phyloP scores from a whole-genome alignment of 495 filamentous ascomycete genomes.

The Articulospora tetracladia region DNA sequence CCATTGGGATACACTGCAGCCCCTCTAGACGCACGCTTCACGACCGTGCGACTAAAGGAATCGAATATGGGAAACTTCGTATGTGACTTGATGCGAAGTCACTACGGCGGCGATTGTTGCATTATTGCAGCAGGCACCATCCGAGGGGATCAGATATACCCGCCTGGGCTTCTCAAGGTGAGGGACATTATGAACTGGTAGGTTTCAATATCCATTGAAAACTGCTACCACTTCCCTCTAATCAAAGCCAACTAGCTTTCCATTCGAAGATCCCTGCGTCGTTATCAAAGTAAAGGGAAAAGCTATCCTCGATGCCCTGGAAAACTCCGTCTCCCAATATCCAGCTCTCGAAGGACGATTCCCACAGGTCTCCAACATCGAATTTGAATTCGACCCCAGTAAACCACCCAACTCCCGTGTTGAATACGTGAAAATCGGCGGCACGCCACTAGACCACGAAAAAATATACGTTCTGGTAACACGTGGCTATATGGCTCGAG shows the following conservation, averaged over 20 bases:
- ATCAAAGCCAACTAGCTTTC: not conserved
- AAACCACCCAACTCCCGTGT: not conserved
- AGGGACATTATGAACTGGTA: constrained; percentile 2
- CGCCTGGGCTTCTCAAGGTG: not conserved
- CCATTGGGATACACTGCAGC: not conserved
- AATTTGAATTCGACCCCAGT: not conserved
- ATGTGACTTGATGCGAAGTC: not conserved
- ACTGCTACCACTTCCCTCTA: not conserved
- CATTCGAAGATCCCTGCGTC: not conserved
- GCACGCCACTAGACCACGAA: not conserved
- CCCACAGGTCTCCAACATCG: not conserved
- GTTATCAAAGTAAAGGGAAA: constrained; percentile 1
- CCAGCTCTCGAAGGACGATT: not conserved
- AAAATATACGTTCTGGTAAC: not conserved
- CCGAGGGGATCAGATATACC: not conserved
- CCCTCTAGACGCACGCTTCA: not conserved
- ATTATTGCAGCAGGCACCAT: not conserved
- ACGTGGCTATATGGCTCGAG: not conserved
- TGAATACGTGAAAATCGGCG: not conserved
- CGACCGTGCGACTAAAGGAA: not conserved
- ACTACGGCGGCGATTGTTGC: not conserved
- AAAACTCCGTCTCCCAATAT: constrained; percentile 1
- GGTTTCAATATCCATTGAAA: not conserved
- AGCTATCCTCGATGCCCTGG: not conserved
- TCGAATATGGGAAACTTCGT: not conserved